Base-by-base conservation (phyloP, 2,329 filamentous ascomycete species). In the Aspergillus intermedius region DNA sequence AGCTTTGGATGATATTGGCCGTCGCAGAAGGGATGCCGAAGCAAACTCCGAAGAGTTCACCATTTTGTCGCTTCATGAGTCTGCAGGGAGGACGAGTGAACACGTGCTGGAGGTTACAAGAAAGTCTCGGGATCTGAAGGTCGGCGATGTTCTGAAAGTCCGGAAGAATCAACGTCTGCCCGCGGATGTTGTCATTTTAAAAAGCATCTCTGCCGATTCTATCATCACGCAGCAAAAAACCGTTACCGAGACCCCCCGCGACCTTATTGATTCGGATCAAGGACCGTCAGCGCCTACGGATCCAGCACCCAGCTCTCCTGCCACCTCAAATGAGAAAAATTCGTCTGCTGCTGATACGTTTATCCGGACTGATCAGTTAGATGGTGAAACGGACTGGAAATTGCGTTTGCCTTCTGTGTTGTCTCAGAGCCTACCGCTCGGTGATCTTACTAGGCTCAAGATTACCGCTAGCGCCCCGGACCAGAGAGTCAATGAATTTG, bases 371-470 rank as follows among this genome's bases (percentile, higher is more conserved):
- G 93, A 98, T 68, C 93, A 98, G 65, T 78, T 98, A 8, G 93
- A 98, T 62, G 93, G 93, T 58, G 93, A 98, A 72, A 98, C 93
- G 0, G 93, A 98, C 64, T 98, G 93, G 94, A 98, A 98, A 71
- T 75, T 98, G 49, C 84, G 94, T 25, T 70, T 97, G 32, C 90
- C 93, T 1, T 93, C 90, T 10, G 82, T 88, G 0, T 70, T 97
- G 22, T 91, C 91, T 0, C 93, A 98, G 63, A 79, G 75, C n/a
- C 74, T 98, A 17, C 71, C 83, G 0, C 72, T 84, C 1, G 80
- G 81, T 42, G 88, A 95, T 56, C 83, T 95, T 47, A 73, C 74
- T 2, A 74, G 79, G 32, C 66, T 86, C 9, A 76, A 74, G 40
- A 81, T 98, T 44, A 87, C 85, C 3, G 93, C 89, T 30, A 89